Base-by-base conservation (phyloP, 2,329 filamentous ascomycete genomes). In the Penicillium sp. region DNA sequence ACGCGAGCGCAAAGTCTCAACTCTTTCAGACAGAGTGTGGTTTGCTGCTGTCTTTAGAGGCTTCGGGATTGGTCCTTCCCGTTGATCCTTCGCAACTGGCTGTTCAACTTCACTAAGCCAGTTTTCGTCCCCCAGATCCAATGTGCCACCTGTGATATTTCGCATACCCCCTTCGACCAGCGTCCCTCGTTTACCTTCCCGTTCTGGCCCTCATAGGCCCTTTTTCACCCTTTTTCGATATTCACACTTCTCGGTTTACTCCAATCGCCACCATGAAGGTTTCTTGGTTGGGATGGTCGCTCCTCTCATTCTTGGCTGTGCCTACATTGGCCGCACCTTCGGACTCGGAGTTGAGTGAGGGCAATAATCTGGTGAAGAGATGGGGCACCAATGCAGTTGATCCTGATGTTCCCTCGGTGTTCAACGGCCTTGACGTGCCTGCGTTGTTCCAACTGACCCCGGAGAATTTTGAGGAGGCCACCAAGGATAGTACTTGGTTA, bases 351-450 rank as follows among this genome's bases (percentile, higher is more conserved):
- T 50, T 60, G 12, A 49, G 53, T 41, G 53, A 52, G 44, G 55
- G 36, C 31, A 56, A 62, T 29, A 59, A 54, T 18, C 48, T 72
- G 29, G 58, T 64, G 31, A 70, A 70, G 51, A 66, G 68, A 60
- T 44, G 49, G 24, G 59, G 56, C 24, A 56, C 57, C 44, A 54
- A 55, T 23, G 58, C 53, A 26, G 21, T 58, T 34, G 61, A 64
- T 29, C 44, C 61, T 2, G 57, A 58, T 1, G 50, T 50, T 15
- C 59, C 60, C 18, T 54, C 61, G n/a, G 52, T 55, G 10, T 82
- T 81, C 65, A 81, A 82, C 70, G 78, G 70, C 24, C 65, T 80
- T 23, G 70, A 77, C 58, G 79, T 82, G 21, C 79, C 79, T 31
- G 73, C 77, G 10, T 70, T 81, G 66, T 72, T 72, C 56, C 75